These are phyloP conservation scores for Phytophthora fragariae DNA, from an alignment of 352 stramenopile species.

Conservation along the genomic window DNA sequence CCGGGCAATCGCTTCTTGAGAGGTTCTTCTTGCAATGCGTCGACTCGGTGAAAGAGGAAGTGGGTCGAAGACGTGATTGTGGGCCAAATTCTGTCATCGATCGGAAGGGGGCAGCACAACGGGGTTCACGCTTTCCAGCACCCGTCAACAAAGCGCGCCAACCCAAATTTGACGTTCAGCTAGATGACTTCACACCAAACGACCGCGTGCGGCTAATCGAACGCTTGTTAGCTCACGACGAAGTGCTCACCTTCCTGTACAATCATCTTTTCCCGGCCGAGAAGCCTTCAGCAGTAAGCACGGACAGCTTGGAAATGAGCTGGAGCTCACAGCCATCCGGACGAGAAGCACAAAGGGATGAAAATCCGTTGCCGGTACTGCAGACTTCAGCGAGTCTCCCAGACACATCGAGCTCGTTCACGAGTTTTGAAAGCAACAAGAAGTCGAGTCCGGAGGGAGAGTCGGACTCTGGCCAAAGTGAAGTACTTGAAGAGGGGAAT, in stretches of 20 bases:
- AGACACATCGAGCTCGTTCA: slow-evolving; percentile 26
- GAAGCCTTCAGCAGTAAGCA: slow-evolving; percentile 8
- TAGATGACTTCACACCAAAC: slow-evolving; percentile 73
- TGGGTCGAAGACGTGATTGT: slow-evolving; percentile 48
- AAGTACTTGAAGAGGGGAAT: slow-evolving; percentile 22
- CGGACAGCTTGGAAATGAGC: slow-evolving; percentile 19
- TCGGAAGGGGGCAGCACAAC: slow-evolving; percentile 24
- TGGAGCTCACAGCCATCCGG: slow-evolving; percentile 21
- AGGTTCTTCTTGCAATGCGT: slow-evolving; percentile 86
- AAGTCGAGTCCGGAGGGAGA: slow-evolving; percentile 18
- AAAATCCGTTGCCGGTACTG: slow-evolving; percentile 21
- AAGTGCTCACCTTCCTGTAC: slow-evolving; percentile 82
- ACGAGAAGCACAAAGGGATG: slow-evolving; percentile 3
- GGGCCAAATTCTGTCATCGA: slow-evolving; percentile 13
- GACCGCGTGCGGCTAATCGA: slow-evolving; percentile 83
- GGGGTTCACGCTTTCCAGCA: slow-evolving; percentile 5
- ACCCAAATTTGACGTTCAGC: slow-evolving; percentile 44
- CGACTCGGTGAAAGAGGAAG: slow-evolving; percentile 85
- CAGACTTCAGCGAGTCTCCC: slow-evolving; percentile 38
- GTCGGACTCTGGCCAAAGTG: slow-evolving; percentile 1
- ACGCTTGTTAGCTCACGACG: slow-evolving; percentile 77
- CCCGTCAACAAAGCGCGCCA: slow-evolving; percentile 24
- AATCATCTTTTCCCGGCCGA: slow-evolving; percentile 75
- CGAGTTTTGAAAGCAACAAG: slow-evolving; percentile 29
- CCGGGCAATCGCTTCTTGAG: slow-evolving; percentile 62